Conservation (phyloP, 495 filamentous ascomycete species). For the Talaromyces ruber region DNA sequence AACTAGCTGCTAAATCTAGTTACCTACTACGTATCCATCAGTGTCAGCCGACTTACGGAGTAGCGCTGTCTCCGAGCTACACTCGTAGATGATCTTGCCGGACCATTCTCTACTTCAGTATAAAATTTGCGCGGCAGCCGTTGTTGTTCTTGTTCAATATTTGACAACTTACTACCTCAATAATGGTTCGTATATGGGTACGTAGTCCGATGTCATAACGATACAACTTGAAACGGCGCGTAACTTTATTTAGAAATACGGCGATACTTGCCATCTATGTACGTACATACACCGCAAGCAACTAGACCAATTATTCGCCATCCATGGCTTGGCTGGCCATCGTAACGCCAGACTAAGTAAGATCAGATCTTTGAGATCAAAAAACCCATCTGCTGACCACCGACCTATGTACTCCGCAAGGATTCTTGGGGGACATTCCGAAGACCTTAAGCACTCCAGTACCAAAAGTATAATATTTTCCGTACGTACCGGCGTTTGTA, state of each 20-base stretch:
- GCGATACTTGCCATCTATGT: neutral
- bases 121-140: neutral
- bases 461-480: neutral
- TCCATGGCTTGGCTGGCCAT: neutral
- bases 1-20: neutral
- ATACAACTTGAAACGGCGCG: neutral
- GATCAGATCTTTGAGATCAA: neutral
- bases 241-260: neutral
- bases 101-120: neutral
- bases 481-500: neutral
- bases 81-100: neutral
- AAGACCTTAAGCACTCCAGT: neutral
- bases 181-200: neutral
- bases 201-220: neutral
- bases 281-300: neutral
- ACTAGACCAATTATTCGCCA: neutral
- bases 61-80: neutral
- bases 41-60: neutral
- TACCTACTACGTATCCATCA: neutral
- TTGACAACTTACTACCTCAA: neutral
- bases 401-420: neutral
- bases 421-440: neutral
- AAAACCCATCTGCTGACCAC: neutral
- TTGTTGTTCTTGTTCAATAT: neutral
- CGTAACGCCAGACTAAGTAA: neutral